Evolutionary conservation across 2,329 filamentous ascomycete species (phyloP), one percentile per base, ranked within the genome.

Genomic region (Ophiostoma ips): DNA sequence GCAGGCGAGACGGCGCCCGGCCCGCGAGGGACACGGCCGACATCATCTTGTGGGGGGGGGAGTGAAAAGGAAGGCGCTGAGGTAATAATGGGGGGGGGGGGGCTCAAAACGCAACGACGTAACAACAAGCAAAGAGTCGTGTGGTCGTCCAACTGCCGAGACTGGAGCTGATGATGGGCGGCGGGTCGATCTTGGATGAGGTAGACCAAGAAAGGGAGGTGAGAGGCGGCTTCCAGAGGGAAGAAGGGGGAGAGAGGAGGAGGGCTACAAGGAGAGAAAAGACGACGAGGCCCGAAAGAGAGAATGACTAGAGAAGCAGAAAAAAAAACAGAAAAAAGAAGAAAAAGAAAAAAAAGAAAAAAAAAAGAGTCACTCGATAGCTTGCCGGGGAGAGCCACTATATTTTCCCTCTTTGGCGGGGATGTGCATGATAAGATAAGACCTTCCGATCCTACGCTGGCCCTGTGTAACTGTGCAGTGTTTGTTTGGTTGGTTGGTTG

Each of bases 1-100:
- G 69, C 61, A 77, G 63, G 59, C 55, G 48, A 41, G 72, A 69
- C 64, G 76, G 75, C 60, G 75, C 73, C 62, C 75, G 72, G 61
- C 74, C 73, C 59, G 75, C 74, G 64, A 78, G 57, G 52, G 56
- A 59, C 56, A 63, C 55, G 57, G 60, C 61, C 58, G 61, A 62
- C 58, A 63, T 62, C 36, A 50, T 60, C 28, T 50, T 50, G n/a
- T n/a, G n/a, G n/a, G 21, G 46, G 43, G 40, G 44, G 41, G 21
- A 37, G 35, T 45, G 35, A 44, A 49, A 35, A 36, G 41, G 49
- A 50, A n/a, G n/a, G n/a, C n/a, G n/a, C n/a, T 43, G 28, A 43
- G 40, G 40, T 43, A 31, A 30, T n/a, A n/a, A n/a, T n/a, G n/a
- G n/a, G n/a, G n/a, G n/a, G n/a, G n/a, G n/a, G n/a, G n/a, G n/a